Evolutionary conservation across 169 alveolate species (phyloP).

Genomic region (Cryptosporidium ubiquitum): DNA sequence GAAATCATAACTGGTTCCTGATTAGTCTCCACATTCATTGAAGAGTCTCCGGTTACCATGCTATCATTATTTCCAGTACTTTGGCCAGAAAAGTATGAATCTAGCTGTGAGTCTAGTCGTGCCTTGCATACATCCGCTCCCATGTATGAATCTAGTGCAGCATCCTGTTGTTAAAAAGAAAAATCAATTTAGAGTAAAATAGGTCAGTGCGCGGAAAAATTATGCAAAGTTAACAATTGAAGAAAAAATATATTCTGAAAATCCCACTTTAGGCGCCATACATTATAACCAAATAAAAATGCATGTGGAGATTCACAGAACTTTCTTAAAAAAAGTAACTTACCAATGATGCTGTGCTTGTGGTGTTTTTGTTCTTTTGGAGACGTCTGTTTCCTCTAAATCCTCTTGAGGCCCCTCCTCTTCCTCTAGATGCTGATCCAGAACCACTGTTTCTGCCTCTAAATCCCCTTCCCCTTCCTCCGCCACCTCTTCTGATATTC

Average conservation of each 20-base stretch:
- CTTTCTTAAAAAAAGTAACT: neutral
- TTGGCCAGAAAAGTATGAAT: conserved; percentile 68
- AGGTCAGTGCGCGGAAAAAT: neutral
- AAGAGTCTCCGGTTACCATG: neutral
- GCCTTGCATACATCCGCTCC: conserved; percentile 64
- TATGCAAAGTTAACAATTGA: neutral
- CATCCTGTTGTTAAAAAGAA: conserved; percentile 34
- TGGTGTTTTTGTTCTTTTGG: conserved; percentile 25
- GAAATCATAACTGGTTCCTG: conserved; percentile 50
- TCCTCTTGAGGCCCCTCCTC: conserved; percentile 8
- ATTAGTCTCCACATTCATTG: conserved; percentile 23
- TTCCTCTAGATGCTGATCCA: conserved; percentile 3
- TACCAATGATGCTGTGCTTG: conserved; percentile 51
- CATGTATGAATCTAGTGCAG: conserved; percentile 60
- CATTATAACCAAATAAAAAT: neutral
- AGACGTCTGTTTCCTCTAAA: conserved; percentile 23
- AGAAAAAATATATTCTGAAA: neutral
- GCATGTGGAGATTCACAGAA: neutral
- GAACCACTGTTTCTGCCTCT: conserved; percentile 8
- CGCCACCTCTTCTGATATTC: neutral
- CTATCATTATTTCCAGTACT: conserved; percentile 25
- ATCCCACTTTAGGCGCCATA: neutral
- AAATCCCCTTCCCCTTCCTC: neutral
- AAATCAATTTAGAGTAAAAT: neutral
- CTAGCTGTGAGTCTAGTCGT: conserved; percentile 50